These are phyloP conservation scores for Forsythia suspensa DNA, from an alignment of 257 asterid genomes.

Conservation along the genomic window DNA sequence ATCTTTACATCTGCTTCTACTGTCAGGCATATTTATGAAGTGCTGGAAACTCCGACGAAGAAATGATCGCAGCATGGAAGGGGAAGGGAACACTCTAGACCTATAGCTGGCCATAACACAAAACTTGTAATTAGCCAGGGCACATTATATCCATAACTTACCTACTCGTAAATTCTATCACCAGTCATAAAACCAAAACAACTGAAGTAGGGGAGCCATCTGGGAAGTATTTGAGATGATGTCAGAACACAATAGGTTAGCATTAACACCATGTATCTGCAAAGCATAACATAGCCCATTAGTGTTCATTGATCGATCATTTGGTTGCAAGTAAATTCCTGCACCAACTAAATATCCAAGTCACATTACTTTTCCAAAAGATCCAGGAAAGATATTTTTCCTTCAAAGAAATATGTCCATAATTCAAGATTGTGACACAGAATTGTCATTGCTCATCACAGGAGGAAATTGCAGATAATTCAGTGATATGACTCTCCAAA, in stretches of 20 bases:
- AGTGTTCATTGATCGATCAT: background rate
- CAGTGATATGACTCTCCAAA: background rate
- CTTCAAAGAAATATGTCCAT: background rate
- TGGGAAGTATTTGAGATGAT: slow-evolving; percentile 30
- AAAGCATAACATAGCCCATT: slow-evolving; percentile 5
- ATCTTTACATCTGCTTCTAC: slow-evolving; percentile 22
- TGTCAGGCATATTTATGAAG: slow-evolving; percentile 24
- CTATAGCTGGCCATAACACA: slow-evolving; percentile 19
- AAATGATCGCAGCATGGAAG: slow-evolving; percentile 15
- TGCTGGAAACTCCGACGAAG: background rate
- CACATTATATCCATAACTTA: slow-evolving; percentile 24
- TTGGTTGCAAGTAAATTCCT: slow-evolving; percentile 3
- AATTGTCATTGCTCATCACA: background rate
- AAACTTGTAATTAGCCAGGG: slow-evolving; percentile 27
- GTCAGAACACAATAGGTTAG: slow-evolving; percentile 44
- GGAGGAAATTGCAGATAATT: background rate
- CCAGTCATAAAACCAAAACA: slow-evolving; percentile 29
- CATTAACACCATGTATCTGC: slow-evolving; percentile 51
- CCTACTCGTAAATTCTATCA: slow-evolving; percentile 26
- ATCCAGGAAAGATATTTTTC: background rate
- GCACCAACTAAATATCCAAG: background rate
- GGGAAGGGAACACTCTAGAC: slow-evolving; percentile 4
- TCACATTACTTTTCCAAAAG: background rate
- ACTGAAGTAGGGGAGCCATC: slow-evolving; percentile 23
- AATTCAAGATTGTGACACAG: background rate